phyloP scores from a whole-genome alignment of 1,139 yeast genomes.

The Ogataea hybrid region DNA sequence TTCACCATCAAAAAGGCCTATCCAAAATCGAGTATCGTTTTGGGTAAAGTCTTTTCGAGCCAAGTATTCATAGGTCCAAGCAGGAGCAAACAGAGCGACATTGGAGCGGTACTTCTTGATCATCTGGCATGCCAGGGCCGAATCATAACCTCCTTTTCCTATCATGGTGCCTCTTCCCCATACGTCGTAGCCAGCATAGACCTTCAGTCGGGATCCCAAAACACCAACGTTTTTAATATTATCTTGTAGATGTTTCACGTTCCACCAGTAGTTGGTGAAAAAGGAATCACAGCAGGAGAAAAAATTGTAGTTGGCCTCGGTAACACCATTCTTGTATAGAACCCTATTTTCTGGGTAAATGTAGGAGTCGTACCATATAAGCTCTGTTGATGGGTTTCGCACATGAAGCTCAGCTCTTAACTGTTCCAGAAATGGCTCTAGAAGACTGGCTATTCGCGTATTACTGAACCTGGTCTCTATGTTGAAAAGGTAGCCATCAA shows the following conservation, averaged over 20 bases:
- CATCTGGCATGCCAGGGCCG: constrained; percentile 33
- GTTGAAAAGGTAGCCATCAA: constrained; percentile 40
- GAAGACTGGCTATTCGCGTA: constrained; percentile 16
- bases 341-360: constrained; percentile 32
- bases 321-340: constrained; percentile 38
- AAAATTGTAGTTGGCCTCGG: constrained; percentile 34
- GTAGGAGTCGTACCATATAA: constrained; percentile 41
- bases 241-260: constrained; percentile 30
- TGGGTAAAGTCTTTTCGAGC: constrained; percentile 29
- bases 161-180: constrained; percentile 40
- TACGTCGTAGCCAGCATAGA: constrained; percentile 39
- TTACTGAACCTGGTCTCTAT: constrained; percentile 35
- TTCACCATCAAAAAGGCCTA: constrained; percentile 24
- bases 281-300: constrained; percentile 33
- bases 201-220: constrained; percentile 32
- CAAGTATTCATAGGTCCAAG: constrained; percentile 40
- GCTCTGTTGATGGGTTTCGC: constrained; percentile 22
- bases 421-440: constrained; percentile 31
- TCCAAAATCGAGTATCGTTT: constrained; percentile 38
- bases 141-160: constrained; percentile 39
- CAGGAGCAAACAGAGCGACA: constrained; percentile 40
- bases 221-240: constrained; percentile 36
- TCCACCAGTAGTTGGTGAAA: constrained; percentile 43
- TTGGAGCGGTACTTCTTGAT: constrained; percentile 34
- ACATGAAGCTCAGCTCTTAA: constrained; percentile 31